Conservation (phyloP, 257 asterid genomes). For the Voacanga thouarsii region DNA sequence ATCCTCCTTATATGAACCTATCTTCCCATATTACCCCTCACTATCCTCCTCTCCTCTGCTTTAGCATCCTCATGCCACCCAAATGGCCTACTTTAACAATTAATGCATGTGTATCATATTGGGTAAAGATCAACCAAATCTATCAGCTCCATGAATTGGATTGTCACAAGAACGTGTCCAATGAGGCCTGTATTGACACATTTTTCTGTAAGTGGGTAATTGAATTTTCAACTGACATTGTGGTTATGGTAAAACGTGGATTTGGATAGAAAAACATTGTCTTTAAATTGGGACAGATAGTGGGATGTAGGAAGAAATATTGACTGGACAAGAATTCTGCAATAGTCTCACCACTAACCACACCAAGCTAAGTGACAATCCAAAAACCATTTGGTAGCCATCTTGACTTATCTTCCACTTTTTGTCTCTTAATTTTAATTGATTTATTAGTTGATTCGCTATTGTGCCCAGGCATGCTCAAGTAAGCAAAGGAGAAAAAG, state of each 20-base stretch:
- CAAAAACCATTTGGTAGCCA: too few species aligned
- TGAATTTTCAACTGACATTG: background rate
- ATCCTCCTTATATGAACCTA: background rate
- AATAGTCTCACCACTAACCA: too few species aligned
- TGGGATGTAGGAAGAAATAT: background rate
- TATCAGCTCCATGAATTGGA: background rate
- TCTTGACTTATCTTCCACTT: too few species aligned
- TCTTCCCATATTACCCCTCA: background rate
- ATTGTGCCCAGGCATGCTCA: too few species aligned
- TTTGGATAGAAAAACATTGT: background rate
- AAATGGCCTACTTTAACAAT: background rate
- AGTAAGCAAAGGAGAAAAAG: too few species aligned
- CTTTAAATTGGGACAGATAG: background rate
- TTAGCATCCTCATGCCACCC: background rate
- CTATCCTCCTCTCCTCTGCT: background rate
- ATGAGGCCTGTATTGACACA: background rate
- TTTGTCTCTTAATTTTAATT: too few species aligned
- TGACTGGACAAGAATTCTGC: background rate
- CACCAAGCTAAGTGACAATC: too few species aligned
- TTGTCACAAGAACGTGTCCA: too few species aligned
- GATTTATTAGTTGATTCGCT: too few species aligned
- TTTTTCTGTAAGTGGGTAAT: background rate
- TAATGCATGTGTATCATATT: background rate
- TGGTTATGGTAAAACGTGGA: background rate
- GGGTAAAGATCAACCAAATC: background rate